Evolutionary conservation across 2,329 filamentous ascomycete genomes (phyloP), one percentile per base, ranked within the genome.

Genomic region (Eurotiales sp.): DNA sequence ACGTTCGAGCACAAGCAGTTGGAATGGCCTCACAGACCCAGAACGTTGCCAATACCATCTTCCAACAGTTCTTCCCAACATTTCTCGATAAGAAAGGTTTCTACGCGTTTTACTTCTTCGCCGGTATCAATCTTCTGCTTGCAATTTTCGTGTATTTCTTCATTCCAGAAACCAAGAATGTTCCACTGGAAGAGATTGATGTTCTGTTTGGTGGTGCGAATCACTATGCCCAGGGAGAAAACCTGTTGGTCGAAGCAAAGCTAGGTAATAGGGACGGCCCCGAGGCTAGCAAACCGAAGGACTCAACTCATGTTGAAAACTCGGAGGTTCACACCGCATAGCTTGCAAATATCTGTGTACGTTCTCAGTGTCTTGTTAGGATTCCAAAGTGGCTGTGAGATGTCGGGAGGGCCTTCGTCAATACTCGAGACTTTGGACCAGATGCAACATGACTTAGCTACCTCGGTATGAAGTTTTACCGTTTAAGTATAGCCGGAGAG

Each of bases 31-130:
- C 73, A 36, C 76, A 82, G 61, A 79, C 74, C 55, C 80, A 82
- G 56, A 82, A 86, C 62, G 79, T 86, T 47, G 82, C 82, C 63
- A 85, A 86, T 66, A 77, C 78, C 52, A 79, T 86, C 58, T 81
- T 86, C 61, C 81, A 86, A 65, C 84, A 87, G 57, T 86, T 86
- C 73, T 86, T 87, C 74, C 84, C 84, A 11, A 79, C 76, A 11
- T 86, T 87, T 72, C 75, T 86, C 14, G 72, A 77, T 48, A 82
- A 85, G 60, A 71, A 72, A 45, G 76, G 77, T 14, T 80, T 79
- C 61, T 79, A 78, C 56, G 76, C 76, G 5, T 80, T 80, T 56
- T 79, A 79, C 65, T 77, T 80, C 71, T 79, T 80, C 52, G 76
- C 75, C 0, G 76, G 73, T 6, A 75, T 76, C 49, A 77, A 80